These are phyloP conservation scores for Chloranthus sessilifolius DNA, from an alignment of 164 flowering plant genomes.

Conservation along the genomic window DNA sequence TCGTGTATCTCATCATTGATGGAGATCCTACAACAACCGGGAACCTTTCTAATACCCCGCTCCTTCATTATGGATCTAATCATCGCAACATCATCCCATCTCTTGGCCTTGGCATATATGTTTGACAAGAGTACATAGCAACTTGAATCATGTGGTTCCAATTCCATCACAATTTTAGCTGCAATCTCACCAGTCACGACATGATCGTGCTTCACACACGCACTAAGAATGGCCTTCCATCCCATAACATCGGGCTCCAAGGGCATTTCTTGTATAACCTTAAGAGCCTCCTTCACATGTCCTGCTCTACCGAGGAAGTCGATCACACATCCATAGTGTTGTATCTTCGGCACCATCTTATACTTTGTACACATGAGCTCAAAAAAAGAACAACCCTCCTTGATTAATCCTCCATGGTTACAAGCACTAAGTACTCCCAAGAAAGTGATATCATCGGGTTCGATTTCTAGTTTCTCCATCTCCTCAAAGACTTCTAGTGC, in stretches of 20 bases:
- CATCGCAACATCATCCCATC: conserved; percentile 19
- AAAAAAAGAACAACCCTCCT: conserved; percentile 21
- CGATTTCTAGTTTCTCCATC: conserved; percentile 15
- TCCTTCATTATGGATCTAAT: conserved; percentile 20
- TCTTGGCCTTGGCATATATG: conserved; percentile 22
- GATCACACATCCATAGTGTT: conserved; percentile 31
- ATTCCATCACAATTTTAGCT: conserved; percentile 14
- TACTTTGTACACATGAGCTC: conserved; percentile 13
- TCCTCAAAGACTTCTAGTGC: conserved; percentile 23
- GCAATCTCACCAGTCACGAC: conserved; percentile 15
- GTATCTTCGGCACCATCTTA: conserved; percentile 16
- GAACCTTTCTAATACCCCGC: conserved; percentile 21
- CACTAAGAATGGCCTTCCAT: conserved; percentile 27
- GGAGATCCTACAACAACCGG: conserved; percentile 23
- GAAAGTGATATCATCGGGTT: conserved; percentile 30
- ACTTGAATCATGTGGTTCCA: conserved; percentile 23
- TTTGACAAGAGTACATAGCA: conserved; percentile 22
- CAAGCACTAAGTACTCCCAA: conserved; percentile 28
- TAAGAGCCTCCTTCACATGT: conserved; percentile 17
- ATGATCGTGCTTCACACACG: conserved; percentile 19
- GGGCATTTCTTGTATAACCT: conserved; percentile 21
- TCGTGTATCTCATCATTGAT: conserved; percentile 11
- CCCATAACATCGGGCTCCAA: conserved; percentile 20
- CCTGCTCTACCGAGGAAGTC: conserved; percentile 30
- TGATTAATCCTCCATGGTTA: conserved; percentile 29